These are phyloP conservation scores for Fusarium subglutinans DNA, from an alignment of 2,329 filamentous ascomycete species.

Conservation along the genomic window DNA sequence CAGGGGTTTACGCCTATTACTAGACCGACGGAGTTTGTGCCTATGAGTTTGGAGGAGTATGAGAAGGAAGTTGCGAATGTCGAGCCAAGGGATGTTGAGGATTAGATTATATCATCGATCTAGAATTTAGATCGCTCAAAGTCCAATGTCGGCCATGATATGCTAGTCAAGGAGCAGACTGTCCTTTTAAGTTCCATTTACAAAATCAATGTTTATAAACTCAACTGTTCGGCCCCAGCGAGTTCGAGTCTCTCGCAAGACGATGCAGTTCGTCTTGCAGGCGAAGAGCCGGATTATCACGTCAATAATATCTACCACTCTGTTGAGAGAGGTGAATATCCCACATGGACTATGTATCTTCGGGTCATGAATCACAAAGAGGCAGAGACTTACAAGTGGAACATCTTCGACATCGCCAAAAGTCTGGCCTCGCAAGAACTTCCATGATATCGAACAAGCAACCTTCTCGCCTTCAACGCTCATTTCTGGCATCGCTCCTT, in stretches of 20 bases:
- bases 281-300: neutral
- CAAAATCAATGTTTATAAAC: neutral
- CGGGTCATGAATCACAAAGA: conserved; percentile 3
- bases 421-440: conserved; percentile 37
- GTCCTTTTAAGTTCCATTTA: neutral
- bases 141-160: fast-evolving
- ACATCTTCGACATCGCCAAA: conserved; percentile 8
- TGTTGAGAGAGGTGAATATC: neutral
- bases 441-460: conserved; percentile 60
- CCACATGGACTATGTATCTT: neutral
- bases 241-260: neutral
- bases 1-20: conserved; percentile 63
- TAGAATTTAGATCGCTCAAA: fast-evolving
- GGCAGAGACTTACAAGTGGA: neutral
- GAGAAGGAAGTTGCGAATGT: neutral
- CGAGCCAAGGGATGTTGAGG: neutral
- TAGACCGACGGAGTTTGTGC: neutral
- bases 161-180: too few relatives aligned
- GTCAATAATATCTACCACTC: neutral
- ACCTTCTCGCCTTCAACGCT: conserved; percentile 61
- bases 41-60: conserved; percentile 1
- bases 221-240: fast-evolving
- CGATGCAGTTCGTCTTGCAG: neutral
- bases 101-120: neutral
- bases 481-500: conserved; percentile 60